Percentiles rank a stretch among this genome's conserved stretches.
These are phyloP conservation scores for Coemansia sp. DNA, from an alignment of 192 early-diverging fungal species.

Conservation along the genomic window DNA sequence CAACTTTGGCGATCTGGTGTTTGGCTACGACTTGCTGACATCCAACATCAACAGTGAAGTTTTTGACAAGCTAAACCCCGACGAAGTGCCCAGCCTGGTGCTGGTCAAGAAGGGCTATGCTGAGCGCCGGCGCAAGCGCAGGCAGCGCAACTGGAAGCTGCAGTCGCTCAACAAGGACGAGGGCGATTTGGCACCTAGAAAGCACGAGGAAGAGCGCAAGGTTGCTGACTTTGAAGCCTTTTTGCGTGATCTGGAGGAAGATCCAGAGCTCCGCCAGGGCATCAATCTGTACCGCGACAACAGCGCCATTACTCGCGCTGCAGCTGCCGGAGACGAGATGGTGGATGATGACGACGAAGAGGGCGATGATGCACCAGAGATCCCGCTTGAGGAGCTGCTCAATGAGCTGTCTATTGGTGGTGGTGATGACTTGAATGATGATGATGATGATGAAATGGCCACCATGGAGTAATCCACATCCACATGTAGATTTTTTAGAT, in stretches of 20 bases:
- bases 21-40: slow-evolving; percentile 86
- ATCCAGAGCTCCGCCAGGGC: slow-evolving; percentile 90
- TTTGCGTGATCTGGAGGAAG: slow-evolving; percentile 97
- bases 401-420: slow-evolving; percentile 81
- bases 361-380: slow-evolving; percentile 91
- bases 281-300: slow-evolving; percentile 87
- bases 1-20: slow-evolving; percentile 84
- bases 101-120: slow-evolving; percentile 92
- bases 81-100: slow-evolving; percentile 80
- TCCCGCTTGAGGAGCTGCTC: slow-evolving; percentile 88
- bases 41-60: slow-evolving; percentile 89
- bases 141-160: slow-evolving; percentile 87
- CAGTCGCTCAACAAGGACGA: slow-evolving; percentile 84
- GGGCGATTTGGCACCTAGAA: slow-evolving; percentile 75
- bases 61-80: slow-evolving; percentile 69
- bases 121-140: slow-evolving; percentile 81
- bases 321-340: slow-evolving; percentile 20
- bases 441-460: slow-evolving; percentile 44
- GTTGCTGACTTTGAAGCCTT: slow-evolving; percentile 94
- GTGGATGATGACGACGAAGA: slow-evolving; percentile 57
- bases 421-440: slow-evolving; percentile 30
- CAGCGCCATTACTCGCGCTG: slow-evolving; percentile 1
- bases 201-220: slow-evolving; percentile 71
- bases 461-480: slow-evolving; percentile 2
- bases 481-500: neutral